phyloP scores from a whole-genome alignment of 176 grass and related monocot genomes.

The Themeda triandra region DNA sequence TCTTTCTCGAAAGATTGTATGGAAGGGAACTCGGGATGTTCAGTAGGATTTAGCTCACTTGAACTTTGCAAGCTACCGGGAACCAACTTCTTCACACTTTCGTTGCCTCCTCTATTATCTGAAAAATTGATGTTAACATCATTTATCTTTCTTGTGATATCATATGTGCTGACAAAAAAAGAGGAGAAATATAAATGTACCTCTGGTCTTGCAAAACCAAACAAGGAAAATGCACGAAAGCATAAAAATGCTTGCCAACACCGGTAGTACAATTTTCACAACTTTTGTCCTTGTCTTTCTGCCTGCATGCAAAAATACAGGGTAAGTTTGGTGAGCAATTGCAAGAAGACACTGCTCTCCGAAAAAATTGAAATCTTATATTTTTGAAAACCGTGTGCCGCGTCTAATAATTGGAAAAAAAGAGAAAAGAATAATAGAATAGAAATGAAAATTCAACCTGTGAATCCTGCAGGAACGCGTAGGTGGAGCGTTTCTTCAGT shows the following conservation, averaged over 20 bases:
- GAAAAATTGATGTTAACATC: not conserved
- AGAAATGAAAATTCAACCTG: not conserved
- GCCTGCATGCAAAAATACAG: constrained; percentile 10
- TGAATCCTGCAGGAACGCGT: constrained; percentile 15
- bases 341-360: not conserved
- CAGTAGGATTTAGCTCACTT: constrained; percentile 4
- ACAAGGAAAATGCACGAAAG: constrained; percentile 18
- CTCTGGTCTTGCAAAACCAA: constrained; percentile 24
- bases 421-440: not conserved
- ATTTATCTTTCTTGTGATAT: not conserved
- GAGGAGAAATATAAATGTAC: not conserved
- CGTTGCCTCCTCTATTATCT: not conserved
- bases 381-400: not conserved
- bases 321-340: not conserved
- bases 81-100: constrained; percentile 25
- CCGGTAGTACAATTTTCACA: constrained; percentile 23
- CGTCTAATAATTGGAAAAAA: not conserved
- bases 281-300: not conserved
- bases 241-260: not conserved
- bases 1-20: constrained; percentile 23
- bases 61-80: not conserved
- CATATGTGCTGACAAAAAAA: not conserved
- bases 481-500: constrained; percentile 44
- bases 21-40: constrained; percentile 33
- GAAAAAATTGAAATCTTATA: too few species aligned